Evolutionary conservation across 2,329 filamentous ascomycete genomes (phyloP), one percentile per base, ranked within the genome.

Genomic region (Colletotrichum musicola): DNA sequence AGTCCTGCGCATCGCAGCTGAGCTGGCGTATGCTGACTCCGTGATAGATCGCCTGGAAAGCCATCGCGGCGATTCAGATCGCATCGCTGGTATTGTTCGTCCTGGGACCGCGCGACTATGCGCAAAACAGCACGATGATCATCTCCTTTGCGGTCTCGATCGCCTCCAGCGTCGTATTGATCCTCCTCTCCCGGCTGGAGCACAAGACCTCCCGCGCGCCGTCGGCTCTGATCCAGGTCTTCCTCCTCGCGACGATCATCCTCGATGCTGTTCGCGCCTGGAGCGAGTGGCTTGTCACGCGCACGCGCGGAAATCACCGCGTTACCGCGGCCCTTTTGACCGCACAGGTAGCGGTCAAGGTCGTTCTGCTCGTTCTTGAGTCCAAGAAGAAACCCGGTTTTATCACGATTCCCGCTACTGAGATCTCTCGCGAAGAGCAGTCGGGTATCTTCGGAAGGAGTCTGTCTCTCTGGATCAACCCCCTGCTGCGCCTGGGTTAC

Each of bases 391-490:
- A 64, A 6, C 9, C 53, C 1, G 13, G 20, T 0, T 25, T 35
- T 3, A 25, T 68, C 27, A 22, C 54, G 20, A 47, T 68, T 9
- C 61, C 64, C 4, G 64, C 60, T 4, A n/a, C 27, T 0, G n/a
- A 20, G 9, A 10, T 22, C 47, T 58, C 64, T 4, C 20, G 61
- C 10, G 64, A 68, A 3, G 64, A 68, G 27, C 6, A 18, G 1
- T 30, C 60, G 0, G 64, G 64, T 16, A 64, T 64, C n/a, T 64
- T 68, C 10, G 47, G 60, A n/a, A 57, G 40, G 20, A 42, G 53
- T 13, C 30, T 68, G 4, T 49, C 20, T 13, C n/a, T 64, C 12
- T 64, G 61, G 60, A n/a, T 68, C 12, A 59, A 54, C 22, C 53
- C 61, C 4, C 46, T 68, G 13, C 18, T 68, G 6, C 40, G 40